Percentiles rank a stretch among this genome's conserved stretches.
These are phyloP conservation scores for Colletotrichum destructivum DNA, from an alignment of 2,329 filamentous ascomycete species.

Conservation along the genomic window DNA sequence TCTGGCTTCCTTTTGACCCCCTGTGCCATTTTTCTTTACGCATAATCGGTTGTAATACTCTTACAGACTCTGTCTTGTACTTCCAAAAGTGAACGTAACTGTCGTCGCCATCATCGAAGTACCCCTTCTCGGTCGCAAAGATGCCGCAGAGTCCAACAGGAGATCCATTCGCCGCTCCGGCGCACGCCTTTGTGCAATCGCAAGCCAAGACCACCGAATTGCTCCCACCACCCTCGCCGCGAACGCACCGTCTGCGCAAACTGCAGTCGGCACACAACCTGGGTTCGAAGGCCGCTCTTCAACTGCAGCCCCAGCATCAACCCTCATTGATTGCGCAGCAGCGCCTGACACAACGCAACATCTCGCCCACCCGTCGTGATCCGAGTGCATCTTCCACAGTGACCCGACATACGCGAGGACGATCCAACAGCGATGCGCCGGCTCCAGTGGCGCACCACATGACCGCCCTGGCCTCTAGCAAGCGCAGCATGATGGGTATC, in stretches of 20 bases:
- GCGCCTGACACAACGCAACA: slow-evolving; percentile 62
- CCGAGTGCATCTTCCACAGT: slow-evolving; percentile 44
- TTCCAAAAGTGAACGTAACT: slow-evolving; percentile 27
- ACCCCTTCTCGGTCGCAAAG: slow-evolving; percentile 26
- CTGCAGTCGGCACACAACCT: slow-evolving; percentile 83
- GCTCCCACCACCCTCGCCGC: slow-evolving; percentile 72
- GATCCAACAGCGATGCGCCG: slow-evolving; percentile 82
- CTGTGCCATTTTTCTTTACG: slow-evolving; percentile 17
- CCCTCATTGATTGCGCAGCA: slow-evolving; percentile 76
- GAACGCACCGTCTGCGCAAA: slow-evolving; percentile 78
- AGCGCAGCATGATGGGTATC: slow-evolving; percentile 50
- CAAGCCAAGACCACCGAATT: slow-evolving; percentile 58
- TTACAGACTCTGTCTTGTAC: neutral
- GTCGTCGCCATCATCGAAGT: neutral
- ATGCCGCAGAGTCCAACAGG: slow-evolving; percentile 52
- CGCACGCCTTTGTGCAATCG: slow-evolving; percentile 43
- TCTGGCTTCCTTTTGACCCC: slow-evolving; percentile 1
- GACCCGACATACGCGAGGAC: slow-evolving; percentile 68
- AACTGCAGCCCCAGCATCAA: slow-evolving; percentile 43
- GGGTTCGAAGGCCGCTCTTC: slow-evolving; percentile 66
- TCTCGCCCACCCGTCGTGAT: slow-evolving; percentile 40
- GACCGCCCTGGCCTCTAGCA: slow-evolving; percentile 54
- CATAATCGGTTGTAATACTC: slow-evolving; percentile 33
- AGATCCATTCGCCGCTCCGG: slow-evolving; percentile 46
- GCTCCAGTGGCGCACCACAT: slow-evolving; percentile 55